Evolutionary conservation across 1,139 yeast species (phyloP).

Genomic region (Taiozyma sp.): DNA sequence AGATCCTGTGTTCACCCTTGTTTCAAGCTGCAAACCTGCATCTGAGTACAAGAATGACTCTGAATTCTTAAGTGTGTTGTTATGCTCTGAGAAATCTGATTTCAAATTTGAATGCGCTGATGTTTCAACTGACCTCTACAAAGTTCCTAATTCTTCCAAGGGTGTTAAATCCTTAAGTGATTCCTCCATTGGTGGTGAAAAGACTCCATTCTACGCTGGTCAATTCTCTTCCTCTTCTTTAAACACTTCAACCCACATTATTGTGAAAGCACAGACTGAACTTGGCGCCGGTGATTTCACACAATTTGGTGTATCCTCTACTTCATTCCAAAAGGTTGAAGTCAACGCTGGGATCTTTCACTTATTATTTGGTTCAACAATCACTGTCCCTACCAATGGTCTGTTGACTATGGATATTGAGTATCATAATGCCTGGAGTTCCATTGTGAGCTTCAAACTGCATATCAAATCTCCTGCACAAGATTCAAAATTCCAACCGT

Average conservation of each 20-base stretch:
- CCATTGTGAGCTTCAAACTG: slow-evolving; percentile 53
- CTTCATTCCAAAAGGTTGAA: slow-evolving; percentile 1
- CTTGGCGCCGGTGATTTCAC: slow-evolving; percentile 31
- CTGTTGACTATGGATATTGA: slow-evolving; percentile 44
- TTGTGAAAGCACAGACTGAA: slow-evolving; percentile 26
- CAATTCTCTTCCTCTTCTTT: slow-evolving; percentile 34
- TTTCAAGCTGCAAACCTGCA: background rate
- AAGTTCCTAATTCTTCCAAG: slow-evolving; percentile 42
- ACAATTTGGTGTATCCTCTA: background rate
- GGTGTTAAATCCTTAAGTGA: slow-evolving; percentile 33
- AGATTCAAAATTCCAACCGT: slow-evolving; percentile 43
- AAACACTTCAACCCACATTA: slow-evolving; percentile 41
- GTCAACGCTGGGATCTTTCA: slow-evolving; percentile 3
- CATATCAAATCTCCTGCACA: slow-evolving; percentile 8
- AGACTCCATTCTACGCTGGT: slow-evolving; percentile 41
- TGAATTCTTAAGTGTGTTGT: background rate
- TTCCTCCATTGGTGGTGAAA: slow-evolving; percentile 47
- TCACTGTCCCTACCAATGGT: slow-evolving; percentile 34
- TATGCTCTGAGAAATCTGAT: background rate
- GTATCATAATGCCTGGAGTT: slow-evolving; percentile 54
- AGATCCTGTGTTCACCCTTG: slow-evolving; percentile 2
- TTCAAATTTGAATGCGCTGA: slow-evolving; percentile 34
- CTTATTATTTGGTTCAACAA: slow-evolving; percentile 21
- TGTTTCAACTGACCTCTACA: slow-evolving; percentile 28
- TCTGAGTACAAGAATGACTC: background rate